These are phyloP conservation scores for Naganishia vaughanmartiniae DNA, from an alignment of 768 basidiomycete species.

Conservation along the genomic window DNA sequence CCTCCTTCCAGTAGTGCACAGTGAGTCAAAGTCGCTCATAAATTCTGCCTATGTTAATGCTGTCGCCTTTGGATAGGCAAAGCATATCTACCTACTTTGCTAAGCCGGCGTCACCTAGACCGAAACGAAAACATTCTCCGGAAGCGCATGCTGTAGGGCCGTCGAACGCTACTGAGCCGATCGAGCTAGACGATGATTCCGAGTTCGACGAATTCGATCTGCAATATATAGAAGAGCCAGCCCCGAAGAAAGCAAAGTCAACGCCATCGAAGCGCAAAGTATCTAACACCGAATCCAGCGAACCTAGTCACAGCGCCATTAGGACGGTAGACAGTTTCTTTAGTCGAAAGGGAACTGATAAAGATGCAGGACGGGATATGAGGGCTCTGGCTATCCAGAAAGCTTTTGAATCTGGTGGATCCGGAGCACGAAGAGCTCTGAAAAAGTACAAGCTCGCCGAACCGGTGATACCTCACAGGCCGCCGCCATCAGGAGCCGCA, in stretches of 20 bases:
- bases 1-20: background rate
- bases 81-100: slow-evolving; percentile 18
- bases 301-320: background rate
- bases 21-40: background rate
- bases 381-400: slow-evolving; percentile 17
- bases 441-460: slow-evolving; percentile 8
- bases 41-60: background rate
- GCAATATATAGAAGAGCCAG: slow-evolving; percentile 1
- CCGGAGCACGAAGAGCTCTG: background rate
- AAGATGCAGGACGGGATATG: slow-evolving; percentile 3
- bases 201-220: slow-evolving; percentile 4
- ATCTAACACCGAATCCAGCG: background rate
- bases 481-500: slow-evolving; percentile 6
- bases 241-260: slow-evolving; percentile 3
- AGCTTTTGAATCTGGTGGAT: slow-evolving; percentile 11
- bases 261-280: background rate
- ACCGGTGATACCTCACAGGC: background rate
- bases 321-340: slow-evolving; percentile 17
- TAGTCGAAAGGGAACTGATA: background rate
- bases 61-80: background rate
- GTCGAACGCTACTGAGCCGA: slow-evolving; percentile 2
- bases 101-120: slow-evolving; percentile 1
- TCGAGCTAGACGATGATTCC: slow-evolving; percentile 18
- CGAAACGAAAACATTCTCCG: slow-evolving; percentile 9
- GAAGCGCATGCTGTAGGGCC: background rate